These are phyloP conservation scores for Globisporangium ultimum DNA, from an alignment of 352 stramenopile species.

Conservation along the genomic window DNA sequence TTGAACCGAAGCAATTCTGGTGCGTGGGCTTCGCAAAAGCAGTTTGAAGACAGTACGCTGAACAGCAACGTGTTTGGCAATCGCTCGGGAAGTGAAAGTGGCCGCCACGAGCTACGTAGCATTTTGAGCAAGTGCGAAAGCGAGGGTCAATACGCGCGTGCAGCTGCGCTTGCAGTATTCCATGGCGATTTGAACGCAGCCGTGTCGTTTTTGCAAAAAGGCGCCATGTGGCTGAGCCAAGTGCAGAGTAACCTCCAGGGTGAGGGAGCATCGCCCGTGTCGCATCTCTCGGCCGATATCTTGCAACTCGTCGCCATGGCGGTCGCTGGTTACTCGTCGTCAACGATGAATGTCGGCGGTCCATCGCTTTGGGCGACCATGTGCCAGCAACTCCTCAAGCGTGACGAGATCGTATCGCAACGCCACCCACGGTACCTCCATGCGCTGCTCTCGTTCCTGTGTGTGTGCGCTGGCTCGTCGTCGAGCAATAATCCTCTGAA, in stretches of 20 bases:
- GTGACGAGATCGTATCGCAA: conserved; percentile 64
- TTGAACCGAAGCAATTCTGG: conserved; percentile 65
- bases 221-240: conserved; percentile 59
- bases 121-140: conserved; percentile 61
- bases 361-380: conserved; percentile 71
- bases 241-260: conserved; percentile 24
- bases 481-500: conserved; percentile 21
- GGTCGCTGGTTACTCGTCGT: conserved; percentile 74
- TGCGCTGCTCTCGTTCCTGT: conserved; percentile 77
- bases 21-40: conserved; percentile 59
- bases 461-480: conserved; percentile 32
- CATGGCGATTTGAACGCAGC: conserved; percentile 74
- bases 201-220: conserved; percentile 68
- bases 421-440: conserved; percentile 76
- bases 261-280: conserved; percentile 20
- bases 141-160: conserved; percentile 62
- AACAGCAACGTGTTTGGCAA: conserved; percentile 24
- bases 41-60: conserved; percentile 42
- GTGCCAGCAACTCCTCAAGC: conserved; percentile 75
- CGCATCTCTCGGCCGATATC: conserved; percentile 59
- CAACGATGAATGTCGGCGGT: conserved; percentile 30
- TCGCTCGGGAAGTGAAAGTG: conserved; percentile 49
- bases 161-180: conserved; percentile 77
- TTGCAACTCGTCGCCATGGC: conserved; percentile 89
- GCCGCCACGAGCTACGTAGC: conserved; percentile 51